phyloP scores from a whole-genome alignment of 306 rosid genomes.

The Medicago lupulina region DNA sequence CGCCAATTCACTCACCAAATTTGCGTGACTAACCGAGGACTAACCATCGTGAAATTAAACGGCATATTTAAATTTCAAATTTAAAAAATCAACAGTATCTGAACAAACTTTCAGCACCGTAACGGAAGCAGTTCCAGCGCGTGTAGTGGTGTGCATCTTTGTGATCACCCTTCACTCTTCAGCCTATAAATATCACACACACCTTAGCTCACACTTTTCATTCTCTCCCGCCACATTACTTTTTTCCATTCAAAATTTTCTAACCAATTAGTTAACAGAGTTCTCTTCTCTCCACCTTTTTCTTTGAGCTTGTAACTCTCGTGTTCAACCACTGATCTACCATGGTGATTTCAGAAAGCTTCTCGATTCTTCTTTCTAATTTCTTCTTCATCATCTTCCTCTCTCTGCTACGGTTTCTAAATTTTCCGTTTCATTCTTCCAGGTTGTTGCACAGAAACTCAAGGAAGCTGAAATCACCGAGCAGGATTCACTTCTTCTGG shows the following conservation, averaged over 20 bases:
- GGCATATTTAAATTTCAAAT: not conserved
- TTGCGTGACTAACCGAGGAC: conserved; percentile 33
- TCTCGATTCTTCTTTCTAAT: conserved; percentile 13
- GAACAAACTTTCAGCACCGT: conserved; percentile 7
- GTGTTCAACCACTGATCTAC: conserved; percentile 40
- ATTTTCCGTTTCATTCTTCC: conserved; percentile 36
- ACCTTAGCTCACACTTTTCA: not conserved
- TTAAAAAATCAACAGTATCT: conserved; percentile 19
- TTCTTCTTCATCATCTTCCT: conserved; percentile 31
- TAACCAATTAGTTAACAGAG: too few relatives aligned
- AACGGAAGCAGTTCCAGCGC: too few relatives aligned
- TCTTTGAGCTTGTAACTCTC: conserved; percentile 32
- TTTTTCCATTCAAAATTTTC: conserved; percentile 31
- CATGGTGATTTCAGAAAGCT: conserved; percentile 58
- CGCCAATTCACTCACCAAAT: conserved; percentile 40
- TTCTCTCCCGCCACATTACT: conserved; percentile 34
- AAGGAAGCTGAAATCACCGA: conserved; percentile 94
- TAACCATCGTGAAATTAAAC: not conserved
- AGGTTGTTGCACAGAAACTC: conserved; percentile 88
- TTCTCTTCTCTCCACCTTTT: not conserved
- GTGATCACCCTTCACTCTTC: conserved; percentile 16
- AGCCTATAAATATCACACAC: conserved; percentile 36
- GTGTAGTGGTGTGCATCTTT: conserved; percentile 7
- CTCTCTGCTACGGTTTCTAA: conserved; percentile 22
- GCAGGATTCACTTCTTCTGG: conserved; percentile 98